Conservation (phyloP, 2,329 filamentous ascomycete species). For the Microsporum ferrugineum region DNA sequence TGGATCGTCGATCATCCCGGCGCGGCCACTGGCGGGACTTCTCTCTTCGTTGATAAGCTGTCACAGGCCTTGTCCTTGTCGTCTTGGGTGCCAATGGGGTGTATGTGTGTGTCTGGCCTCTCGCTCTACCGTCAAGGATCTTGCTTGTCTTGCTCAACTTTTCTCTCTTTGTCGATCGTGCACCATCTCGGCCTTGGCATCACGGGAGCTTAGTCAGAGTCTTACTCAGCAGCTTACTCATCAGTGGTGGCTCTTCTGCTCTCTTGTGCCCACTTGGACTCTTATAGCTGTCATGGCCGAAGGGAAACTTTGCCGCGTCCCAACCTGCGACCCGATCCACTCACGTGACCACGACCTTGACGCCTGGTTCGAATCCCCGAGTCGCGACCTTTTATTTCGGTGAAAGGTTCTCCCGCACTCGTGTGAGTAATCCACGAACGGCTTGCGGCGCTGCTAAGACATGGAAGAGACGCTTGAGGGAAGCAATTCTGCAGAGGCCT, state of each 20-base stretch:
- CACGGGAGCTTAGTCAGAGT: too few relatives aligned
- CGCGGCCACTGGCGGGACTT: neutral
- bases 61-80: too few relatives aligned
- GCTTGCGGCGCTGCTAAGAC: conserved; percentile 42
- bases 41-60: too few relatives aligned
- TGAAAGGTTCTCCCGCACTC: conserved; percentile 32
- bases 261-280: accelerated
- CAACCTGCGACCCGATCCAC: neutral
- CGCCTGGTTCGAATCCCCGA: conserved; percentile 47
- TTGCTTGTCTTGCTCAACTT: too few relatives aligned
- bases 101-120: too few relatives aligned
- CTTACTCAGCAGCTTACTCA: neutral
- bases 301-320: conserved; percentile 4
- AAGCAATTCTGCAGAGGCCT: conserved; percentile 49
- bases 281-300: conserved; percentile 13
- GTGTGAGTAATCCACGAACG: conserved; percentile 44
- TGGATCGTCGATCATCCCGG: too few relatives aligned
- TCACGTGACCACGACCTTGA: conserved; percentile 14
- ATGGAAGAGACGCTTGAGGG: conserved; percentile 45
- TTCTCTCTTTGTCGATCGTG: too few relatives aligned
- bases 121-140: too few relatives aligned
- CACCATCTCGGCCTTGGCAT: too few relatives aligned
- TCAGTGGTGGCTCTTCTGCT: neutral
- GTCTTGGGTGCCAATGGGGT: too few relatives aligned
- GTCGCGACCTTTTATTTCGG: conserved; percentile 28